Evolutionary conservation across 306 rosid species (phyloP).

Genomic region (Canavalia ensiformis): DNA sequence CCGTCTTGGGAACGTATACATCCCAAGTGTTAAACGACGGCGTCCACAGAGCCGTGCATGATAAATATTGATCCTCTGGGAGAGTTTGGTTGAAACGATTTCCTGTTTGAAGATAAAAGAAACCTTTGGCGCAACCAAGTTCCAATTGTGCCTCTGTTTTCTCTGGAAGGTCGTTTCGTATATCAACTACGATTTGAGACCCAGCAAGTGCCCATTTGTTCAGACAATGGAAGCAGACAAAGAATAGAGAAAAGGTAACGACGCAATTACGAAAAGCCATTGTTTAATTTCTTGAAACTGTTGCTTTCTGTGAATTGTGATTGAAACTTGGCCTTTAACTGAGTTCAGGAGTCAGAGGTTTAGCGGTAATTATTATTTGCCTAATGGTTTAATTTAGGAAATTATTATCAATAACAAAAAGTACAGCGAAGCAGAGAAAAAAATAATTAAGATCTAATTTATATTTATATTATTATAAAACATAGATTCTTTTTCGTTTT

Average conservation of each 20-base stretch:
- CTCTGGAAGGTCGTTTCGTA: slow-evolving; percentile 12
- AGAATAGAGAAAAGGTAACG: not conserved
- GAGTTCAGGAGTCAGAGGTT: no score
- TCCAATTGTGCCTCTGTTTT: not conserved
- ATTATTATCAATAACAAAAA: no score
- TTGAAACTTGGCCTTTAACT: not conserved
- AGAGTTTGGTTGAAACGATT: not conserved
- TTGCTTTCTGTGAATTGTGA: not conserved
- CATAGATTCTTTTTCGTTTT: no score
- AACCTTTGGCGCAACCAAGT: not conserved
- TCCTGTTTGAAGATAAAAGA: not conserved
- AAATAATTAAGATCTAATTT: no score
- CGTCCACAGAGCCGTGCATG: slow-evolving; percentile 19
- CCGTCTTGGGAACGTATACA: not conserved
- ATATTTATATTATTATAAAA: no score
- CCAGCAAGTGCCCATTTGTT: slow-evolving; percentile 19
- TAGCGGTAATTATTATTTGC: no score
- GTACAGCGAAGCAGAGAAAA: no score
- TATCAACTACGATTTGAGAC: not conserved
- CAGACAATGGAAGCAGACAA: not conserved
- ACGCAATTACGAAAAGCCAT: slow-evolving; percentile 2
- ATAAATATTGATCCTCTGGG: not conserved
- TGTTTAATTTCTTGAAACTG: no score
- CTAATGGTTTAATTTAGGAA: no score
- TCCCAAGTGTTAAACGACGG: slow-evolving; percentile 3